These are phyloP conservation scores for Myxozyma geophila DNA, from an alignment of 805 yeast species.

Conservation along the genomic window DNA sequence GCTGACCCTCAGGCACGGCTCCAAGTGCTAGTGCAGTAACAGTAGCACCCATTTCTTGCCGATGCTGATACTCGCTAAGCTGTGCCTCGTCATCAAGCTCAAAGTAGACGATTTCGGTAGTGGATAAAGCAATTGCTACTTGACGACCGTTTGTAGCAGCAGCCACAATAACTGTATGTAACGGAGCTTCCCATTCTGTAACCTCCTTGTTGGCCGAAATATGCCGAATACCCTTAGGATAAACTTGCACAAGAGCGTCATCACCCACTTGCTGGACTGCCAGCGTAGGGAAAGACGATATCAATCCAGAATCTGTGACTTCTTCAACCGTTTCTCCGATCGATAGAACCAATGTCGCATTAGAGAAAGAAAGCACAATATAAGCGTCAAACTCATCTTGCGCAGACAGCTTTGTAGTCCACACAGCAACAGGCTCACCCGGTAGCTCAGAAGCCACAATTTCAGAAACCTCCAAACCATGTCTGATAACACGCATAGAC, in stretches of 20 bases:
- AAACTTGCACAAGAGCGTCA: conserved; percentile 70
- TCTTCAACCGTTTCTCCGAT: conserved; percentile 83
- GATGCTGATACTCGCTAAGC: conserved; percentile 70
- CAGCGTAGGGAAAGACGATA: conserved; percentile 62
- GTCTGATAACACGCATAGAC: conserved; percentile 53
- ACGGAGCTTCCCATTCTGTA: conserved; percentile 84
- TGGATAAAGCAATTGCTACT: conserved; percentile 70
- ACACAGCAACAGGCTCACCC: conserved; percentile 61
- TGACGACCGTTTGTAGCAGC: conserved; percentile 71
- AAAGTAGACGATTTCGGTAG: conserved; percentile 77
- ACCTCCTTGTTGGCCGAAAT: conserved; percentile 47
- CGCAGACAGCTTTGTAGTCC: conserved; percentile 59
- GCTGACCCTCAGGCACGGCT: conserved; percentile 53
- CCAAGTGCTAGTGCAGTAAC: conserved; percentile 55
- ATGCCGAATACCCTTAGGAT: conserved; percentile 70
- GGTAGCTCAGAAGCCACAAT: conserved; percentile 81
- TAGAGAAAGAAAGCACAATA: conserved; percentile 66
- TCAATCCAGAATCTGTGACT: conserved; percentile 67
- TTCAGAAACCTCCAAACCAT: conserved; percentile 64
- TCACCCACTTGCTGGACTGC: conserved; percentile 70
- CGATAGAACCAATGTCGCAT: conserved; percentile 71
- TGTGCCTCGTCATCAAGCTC: conserved; percentile 65
- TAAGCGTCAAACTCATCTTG: conserved; percentile 61
- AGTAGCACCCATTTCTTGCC: conserved; percentile 57
- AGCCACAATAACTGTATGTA: conserved; percentile 65